A percentile compares a stretch with the other conserved stretches of the same genome.
Conservation (phyloP, 306 rosid genomes). For the Begonia loranthoides region DNA sequence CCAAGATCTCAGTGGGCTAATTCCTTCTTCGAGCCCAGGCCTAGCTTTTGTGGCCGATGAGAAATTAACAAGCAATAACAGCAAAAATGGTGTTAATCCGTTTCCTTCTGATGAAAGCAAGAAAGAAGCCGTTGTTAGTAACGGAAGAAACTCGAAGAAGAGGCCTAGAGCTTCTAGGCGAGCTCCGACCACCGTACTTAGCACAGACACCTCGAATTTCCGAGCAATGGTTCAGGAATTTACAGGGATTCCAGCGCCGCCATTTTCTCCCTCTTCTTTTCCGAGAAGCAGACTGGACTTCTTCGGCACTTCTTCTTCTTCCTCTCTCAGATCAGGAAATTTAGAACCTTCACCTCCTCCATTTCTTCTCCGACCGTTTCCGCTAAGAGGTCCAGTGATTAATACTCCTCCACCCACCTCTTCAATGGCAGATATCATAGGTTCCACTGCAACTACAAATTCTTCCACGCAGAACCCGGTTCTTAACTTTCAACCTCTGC, state of each 20-base stretch:
- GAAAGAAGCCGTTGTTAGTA: neutral
- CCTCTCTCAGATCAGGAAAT: constrained; percentile 14
- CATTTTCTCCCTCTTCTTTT: constrained; percentile 49
- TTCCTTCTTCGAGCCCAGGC: neutral
- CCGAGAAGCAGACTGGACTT: constrained; percentile 62
- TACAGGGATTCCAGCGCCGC: constrained; percentile 92
- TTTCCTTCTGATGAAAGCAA: neutral
- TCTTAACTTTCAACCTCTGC: constrained; percentile 40
- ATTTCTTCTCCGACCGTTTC: constrained; percentile 64
- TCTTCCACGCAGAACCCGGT: constrained; percentile 35
- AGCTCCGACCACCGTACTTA: constrained; percentile 87
- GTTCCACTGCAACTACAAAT: constrained; percentile 15
- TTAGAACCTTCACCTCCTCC: constrained; percentile 32
- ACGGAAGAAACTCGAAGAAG: constrained; percentile 64
- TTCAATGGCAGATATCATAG: constrained; percentile 15
- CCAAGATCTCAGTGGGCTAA: neutral
- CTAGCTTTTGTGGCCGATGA: neutral
- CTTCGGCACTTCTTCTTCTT: constrained; percentile 28
- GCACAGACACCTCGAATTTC: constrained; percentile 85
- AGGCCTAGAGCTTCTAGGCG: constrained; percentile 86
- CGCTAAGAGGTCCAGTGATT: constrained; percentile 37
- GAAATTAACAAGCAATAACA: neutral
- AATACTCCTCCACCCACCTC: constrained; percentile 11
- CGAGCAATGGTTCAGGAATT: constrained; percentile 99
- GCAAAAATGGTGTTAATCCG: neutral